Evolutionary conservation across 2,329 filamentous ascomycete species (phyloP), one percentile per base, ranked within the genome.

Genomic region (Botryosphaeria agaves): DNA sequence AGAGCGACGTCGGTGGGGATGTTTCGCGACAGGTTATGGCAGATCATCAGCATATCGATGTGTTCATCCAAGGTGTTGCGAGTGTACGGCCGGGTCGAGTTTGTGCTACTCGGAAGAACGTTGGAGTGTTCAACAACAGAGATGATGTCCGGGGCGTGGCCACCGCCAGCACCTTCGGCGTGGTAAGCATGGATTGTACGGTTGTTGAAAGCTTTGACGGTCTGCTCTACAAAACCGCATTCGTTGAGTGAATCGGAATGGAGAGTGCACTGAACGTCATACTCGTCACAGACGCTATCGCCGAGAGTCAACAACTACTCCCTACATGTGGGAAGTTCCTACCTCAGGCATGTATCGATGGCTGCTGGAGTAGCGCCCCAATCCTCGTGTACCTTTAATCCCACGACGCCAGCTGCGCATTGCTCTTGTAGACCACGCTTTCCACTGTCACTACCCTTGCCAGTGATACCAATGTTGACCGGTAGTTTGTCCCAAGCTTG

Each of bases 121-220:
- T 28, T 28, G 11, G 26, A 19, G 7, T 28, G 7, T 28, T 28
- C 12, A 14, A 28, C 26, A 11, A 14, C 26, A 11, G 12, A 7
- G 7, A 28, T 14, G 7, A 28, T 28, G 12, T 28, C 26, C 12
- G 26, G 26, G 16, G 26, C 26, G 16, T 28, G 26, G 12, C 26
- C 26, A 7, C 26, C 26, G 11, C 26, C 26, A 12, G 26, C 26
- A 14, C 26, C 26, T 28, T 28, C 26, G 16, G 12, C 14, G 26
- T 28, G 26, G 26, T 28, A 28, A 28, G 12, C 16, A 19, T 28
- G 26, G 12, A 28, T 28, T 11, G 26, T 28, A 11, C 26, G 26
- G 12, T 19, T 19, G 7, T 14, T 19, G 12, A 28, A 14, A 19
- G 26, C 26, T 7, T 28, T 28, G 26, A 28, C 11, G 11, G 26